Base-by-base conservation (phyloP, 495 filamentous ascomycete genomes). In the Trichocladium uniseriatum region DNA sequence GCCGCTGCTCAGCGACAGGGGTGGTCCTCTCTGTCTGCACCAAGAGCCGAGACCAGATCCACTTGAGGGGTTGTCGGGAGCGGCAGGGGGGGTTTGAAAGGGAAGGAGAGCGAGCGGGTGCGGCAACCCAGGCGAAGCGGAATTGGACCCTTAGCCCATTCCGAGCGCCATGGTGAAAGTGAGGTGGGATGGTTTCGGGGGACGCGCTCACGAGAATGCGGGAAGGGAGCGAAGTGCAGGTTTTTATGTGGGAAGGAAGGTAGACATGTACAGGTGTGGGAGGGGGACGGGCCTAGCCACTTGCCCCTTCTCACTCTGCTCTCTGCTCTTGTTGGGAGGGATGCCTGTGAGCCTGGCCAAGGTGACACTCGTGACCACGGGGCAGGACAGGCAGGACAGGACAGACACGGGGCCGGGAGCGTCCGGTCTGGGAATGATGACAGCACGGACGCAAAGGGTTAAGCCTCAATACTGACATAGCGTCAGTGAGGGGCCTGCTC, bases 391-490 rank as follows among this genome's bases (percentile, higher is more conserved):
- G 16, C 15, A 14, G 38, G 20, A 16, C 10, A 41, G 38, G 16
- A 20, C 24, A 24, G 16, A 19, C 31, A 22, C 40, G 40, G 51
- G 41, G 50, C 36, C 24, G 19, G 32, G 13, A 43, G 37, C 49
- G 28, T 32, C 47, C 46, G n/a, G n/a, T n/a, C n/a, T n/a, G n/a
- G n/a, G n/a, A n/a, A n/a, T n/a, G n/a, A n/a, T n/a, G n/a, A 35
- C 34, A 53, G 49, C 47, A 52, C 54, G 53, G 51, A 47, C 53
- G 28, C 32, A 31, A 39, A 40, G 10, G 46, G 20, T 20, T 13
- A 58, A 50, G 49, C 43, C 49, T 57, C 52, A 36, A 37, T 48
- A 56, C 45, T 60, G 27, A 48, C 54, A 57, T 48, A 58, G 48
- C 51, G 52, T 53, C 51, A 57, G 54, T 43, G 54, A 59, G 56